These are phyloP conservation scores for Tylopilus cervinicoccineus DNA, from an alignment of 768 basidiomycete genomes.

Conservation along the genomic window DNA sequence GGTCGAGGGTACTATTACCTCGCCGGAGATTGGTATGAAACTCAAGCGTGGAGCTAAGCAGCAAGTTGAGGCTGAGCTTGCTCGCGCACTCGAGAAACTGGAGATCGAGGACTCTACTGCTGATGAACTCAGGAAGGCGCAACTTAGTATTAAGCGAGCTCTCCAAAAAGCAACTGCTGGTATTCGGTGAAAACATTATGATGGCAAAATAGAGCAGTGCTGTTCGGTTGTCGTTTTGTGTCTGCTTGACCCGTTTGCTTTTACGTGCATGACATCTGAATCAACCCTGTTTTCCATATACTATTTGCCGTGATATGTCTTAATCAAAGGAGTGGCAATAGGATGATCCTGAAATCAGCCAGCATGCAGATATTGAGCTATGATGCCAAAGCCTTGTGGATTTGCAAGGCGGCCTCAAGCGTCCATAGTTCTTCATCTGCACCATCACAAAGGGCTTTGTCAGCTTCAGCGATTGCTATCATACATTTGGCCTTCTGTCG, in stretches of 20 bases:
- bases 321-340: not conserved
- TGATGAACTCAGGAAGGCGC: conserved; percentile 95
- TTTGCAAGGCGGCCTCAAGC: conserved; percentile 77
- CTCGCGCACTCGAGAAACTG: conserved; percentile 95
- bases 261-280: conserved; percentile 14
- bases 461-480: conserved; percentile 87
- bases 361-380: not conserved
- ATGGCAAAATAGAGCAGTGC: conserved; percentile 16
- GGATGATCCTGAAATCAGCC: not conserved
- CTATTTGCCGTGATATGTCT: not conserved
- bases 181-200: conserved; percentile 54
- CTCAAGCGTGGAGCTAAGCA: conserved; percentile 95
- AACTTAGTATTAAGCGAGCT: conserved; percentile 92
- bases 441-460: conserved; percentile 94
- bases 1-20: conserved; percentile 94
- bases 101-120: conserved; percentile 93
- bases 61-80: conserved; percentile 96
- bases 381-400: conserved; percentile 57
- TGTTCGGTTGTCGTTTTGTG: conserved; percentile 14
- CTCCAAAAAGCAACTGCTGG: conserved; percentile 96
- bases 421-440: conserved; percentile 97
- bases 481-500: conserved; percentile 79
- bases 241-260: conserved; percentile 12
- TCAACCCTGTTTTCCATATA: conserved; percentile 10
- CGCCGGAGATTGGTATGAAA: conserved; percentile 96